Evolutionary conservation across 371 early-diverging fungal species (phyloP), one percentile per base, ranked within the genome.

Genomic region (Mucor velutinosus): DNA sequence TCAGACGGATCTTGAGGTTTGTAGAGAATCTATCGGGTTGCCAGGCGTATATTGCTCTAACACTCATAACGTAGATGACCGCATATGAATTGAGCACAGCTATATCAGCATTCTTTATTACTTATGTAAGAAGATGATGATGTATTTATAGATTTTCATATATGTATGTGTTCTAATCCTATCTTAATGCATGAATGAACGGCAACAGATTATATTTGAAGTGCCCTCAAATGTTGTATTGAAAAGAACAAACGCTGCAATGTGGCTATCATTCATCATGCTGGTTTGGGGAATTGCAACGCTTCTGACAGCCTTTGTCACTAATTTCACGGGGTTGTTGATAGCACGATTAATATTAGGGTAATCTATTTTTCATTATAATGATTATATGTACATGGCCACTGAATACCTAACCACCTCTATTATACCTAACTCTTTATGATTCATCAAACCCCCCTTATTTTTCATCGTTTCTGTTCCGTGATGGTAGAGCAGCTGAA

Each of bases 231-330:
- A 82, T 60, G 53, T 76, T 7, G 68, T 82, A 4, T 51, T 82
- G 8, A 78, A 80, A 39, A 72, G 64, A 10, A 74, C 73, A 21
- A 75, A 74, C 47, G 74, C 78, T 3, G 67, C 67, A 14, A 55
- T 74, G n/a, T 82, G 83, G 83, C 60, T 82, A 35, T 78, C 80
- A 7, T 71, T 74, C 3, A 75, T 80, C 15, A 82, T 82, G 83
- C 55, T 77, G n/a, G 57, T 74, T 21, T 82, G 83, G 83, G 83
- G 83, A 17, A 57, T 71, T 8, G 61, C 75, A 6, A 79, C 79
- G 17, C 29, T 76, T 8, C 15, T 63, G 12, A 75, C 68, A 23
- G 79, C 76, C 0, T 76, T 76, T 62, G 71, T 70, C 4, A 66
- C 58, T 19, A 65, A 72, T n/a, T 79, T 72, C 58, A 32, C 45